Evolutionary conservation across 169 alveolate species (phyloP).

Genomic region (Cryptosporidium meleagridis): DNA sequence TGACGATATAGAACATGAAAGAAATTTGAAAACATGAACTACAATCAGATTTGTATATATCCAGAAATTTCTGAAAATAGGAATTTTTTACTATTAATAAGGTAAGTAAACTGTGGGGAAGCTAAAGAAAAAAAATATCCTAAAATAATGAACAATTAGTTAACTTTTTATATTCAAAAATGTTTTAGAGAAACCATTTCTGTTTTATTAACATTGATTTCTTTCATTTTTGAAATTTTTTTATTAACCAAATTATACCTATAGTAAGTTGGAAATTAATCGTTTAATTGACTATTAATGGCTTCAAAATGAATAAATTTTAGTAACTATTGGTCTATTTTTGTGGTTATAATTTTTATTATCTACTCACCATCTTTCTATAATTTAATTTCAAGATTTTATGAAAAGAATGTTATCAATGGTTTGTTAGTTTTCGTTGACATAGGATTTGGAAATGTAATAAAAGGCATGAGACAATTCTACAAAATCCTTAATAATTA

Average conservation of each 20-base stretch:
- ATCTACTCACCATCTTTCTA: slow-evolving; percentile 19
- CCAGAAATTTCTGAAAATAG: slow-evolving; percentile 51
- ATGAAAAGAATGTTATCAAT: slow-evolving; percentile 20
- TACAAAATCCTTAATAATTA: background rate
- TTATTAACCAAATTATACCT: background rate
- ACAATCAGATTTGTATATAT: slow-evolving; percentile 4
- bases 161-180: background rate
- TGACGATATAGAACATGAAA: background rate
- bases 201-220: background rate
- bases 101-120: slow-evolving; percentile 16
- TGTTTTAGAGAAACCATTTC: slow-evolving; percentile 1
- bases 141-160: background rate
- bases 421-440: slow-evolving; percentile 13
- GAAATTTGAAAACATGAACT: background rate
- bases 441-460: slow-evolving; percentile 16
- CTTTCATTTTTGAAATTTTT: slow-evolving; percentile 39
- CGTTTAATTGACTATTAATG: background rate
- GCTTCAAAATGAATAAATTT: background rate
- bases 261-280: slow-evolving; percentile 17
- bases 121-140: too few relatives aligned
- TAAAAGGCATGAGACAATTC: slow-evolving; percentile 2
- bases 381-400: background rate
- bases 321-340: slow-evolving; percentile 17
- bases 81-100: slow-evolving; percentile 13
- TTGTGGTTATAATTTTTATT: background rate